Base-by-base conservation (phyloP, 2,329 filamentous ascomycete species). In the Xylariaceae sp. region DNA sequence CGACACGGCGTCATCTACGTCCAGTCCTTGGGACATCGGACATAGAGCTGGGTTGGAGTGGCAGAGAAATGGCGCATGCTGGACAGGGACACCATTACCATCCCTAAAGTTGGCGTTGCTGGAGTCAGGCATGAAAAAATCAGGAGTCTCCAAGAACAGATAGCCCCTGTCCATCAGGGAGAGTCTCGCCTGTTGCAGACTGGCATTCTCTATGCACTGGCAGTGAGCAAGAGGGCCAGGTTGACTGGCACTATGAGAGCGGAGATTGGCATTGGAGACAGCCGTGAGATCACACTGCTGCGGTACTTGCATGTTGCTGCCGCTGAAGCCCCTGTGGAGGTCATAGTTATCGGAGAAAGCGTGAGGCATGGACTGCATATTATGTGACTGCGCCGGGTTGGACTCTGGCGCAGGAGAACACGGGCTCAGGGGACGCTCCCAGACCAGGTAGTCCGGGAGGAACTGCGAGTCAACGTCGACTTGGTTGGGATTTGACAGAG, bases 1-100 rank as follows among this genome's bases (percentile, higher is more conserved):
- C 1, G 68, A 69, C 8, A 56, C 63, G 37, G 62, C 61, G 42
- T 70, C 66, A 35, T 71, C 65, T 48, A 59, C 57, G 15, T 61
- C 57, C 1, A 55, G 49, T 30, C 44, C 39, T 47, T 64, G 59
- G 13, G 59, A 42, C 23, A 55, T 35, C 15, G 52, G n/a, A 4
- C 62, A 61, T 10, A 68, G 48, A 48, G 63, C 56, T 35, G 62
- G n/a, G 11, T 59, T 56, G 53, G 68, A 68, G 17, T 66, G 55
- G 42, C 55, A 60, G 4, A 15, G 11, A 9, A 44, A 55, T 45
- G 42, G 47, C 37, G 53, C 35, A 59, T 53, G 37, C 55, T 59
- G 60, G 30, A 45, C 55, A 30, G 54, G 37, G 48, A 53, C 3
- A 37, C 49, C 54, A 53, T 44, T 51, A 57, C 42, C 45, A 53